Percentiles rank a stretch among this genome's conserved stretches.
These are phyloP conservation scores for Rhodotorula diobovata DNA, from an alignment of 768 basidiomycete species.

Conservation along the genomic window DNA sequence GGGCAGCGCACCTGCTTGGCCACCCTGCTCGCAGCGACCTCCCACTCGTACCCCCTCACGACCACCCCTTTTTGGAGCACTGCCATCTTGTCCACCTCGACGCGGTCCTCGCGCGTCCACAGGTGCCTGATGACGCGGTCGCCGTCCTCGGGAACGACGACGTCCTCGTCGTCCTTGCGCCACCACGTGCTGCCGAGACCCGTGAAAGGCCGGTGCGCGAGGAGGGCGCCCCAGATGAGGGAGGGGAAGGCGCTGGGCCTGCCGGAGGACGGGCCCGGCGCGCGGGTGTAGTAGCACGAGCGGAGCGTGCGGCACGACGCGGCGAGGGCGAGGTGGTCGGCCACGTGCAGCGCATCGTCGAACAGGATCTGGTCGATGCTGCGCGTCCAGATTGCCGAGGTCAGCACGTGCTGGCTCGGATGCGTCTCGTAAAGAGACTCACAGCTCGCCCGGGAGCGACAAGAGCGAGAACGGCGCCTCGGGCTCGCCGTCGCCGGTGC, in stretches of 20 bases:
- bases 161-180: background rate
- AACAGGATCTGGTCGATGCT: slow-evolving; percentile 19
- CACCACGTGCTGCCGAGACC: background rate
- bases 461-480: slow-evolving; percentile 1
- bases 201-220: background rate
- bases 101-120: slow-evolving; percentile 6
- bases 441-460: slow-evolving; percentile 7
- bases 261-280: background rate
- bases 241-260: too few species aligned
- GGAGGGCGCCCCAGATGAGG: background rate
- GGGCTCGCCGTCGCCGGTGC: background rate
- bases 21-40: slow-evolving; percentile 1
- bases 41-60: slow-evolving; percentile 9
- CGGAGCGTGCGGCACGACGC: slow-evolving; percentile 17
- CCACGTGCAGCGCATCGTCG: background rate
- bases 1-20: background rate
- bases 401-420: background rate
- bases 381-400: background rate
- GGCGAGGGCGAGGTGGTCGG: slow-evolving; percentile 24
- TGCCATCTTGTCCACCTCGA: background rate
- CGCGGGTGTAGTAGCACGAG: slow-evolving; percentile 14
- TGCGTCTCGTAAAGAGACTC: background rate
- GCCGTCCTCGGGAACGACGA: background rate
- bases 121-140: slow-evolving; percentile 1
- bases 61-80: background rate